Evolutionary conservation across 176 grass and related monocot species (phyloP).

Genomic region (Elymus sibiricus): DNA sequence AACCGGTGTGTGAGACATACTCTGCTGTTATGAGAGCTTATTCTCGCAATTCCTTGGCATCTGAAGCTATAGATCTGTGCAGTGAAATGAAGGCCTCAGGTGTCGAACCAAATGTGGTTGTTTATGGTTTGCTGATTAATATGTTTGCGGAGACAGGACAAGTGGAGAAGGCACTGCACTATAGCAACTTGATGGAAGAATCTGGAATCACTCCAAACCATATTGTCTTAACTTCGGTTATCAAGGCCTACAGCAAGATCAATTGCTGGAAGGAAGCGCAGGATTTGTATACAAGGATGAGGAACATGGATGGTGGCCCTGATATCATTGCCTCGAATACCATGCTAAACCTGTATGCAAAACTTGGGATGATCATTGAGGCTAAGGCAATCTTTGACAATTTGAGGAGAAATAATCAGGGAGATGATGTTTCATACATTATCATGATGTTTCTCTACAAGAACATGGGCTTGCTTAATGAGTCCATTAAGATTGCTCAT

Average conservation of each 20-base stretch:
- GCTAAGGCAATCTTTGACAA: slow-evolving; percentile 59
- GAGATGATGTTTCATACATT: slow-evolving; percentile 55
- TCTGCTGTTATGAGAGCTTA: slow-evolving; percentile 54
- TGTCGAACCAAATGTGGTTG: slow-evolving; percentile 56
- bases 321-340: slow-evolving; percentile 67
- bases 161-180: slow-evolving; percentile 52
- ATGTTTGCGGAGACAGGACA: slow-evolving; percentile 56
- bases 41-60: slow-evolving; percentile 40
- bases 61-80: slow-evolving; percentile 55
- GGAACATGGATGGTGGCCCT: slow-evolving; percentile 51
- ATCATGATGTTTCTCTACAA: slow-evolving; percentile 68
- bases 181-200: slow-evolving; percentile 54
- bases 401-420: slow-evolving; percentile 40
- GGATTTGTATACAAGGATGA: slow-evolving; percentile 54
- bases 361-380: slow-evolving; percentile 66
- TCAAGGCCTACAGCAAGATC: slow-evolving; percentile 60
- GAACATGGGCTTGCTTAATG: slow-evolving; percentile 59
- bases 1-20: slow-evolving; percentile 59
- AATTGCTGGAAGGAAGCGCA: slow-evolving; percentile 74
- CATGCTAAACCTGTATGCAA: slow-evolving; percentile 73
- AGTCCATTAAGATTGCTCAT: slow-evolving; percentile 42
- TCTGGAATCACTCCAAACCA: slow-evolving; percentile 47
- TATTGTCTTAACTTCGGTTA: slow-evolving; percentile 57
- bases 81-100: slow-evolving; percentile 56
- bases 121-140: slow-evolving; percentile 61